These are phyloP conservation scores for Tulasnella sp. DNA, from an alignment of 768 basidiomycete genomes.

Conservation along the genomic window DNA sequence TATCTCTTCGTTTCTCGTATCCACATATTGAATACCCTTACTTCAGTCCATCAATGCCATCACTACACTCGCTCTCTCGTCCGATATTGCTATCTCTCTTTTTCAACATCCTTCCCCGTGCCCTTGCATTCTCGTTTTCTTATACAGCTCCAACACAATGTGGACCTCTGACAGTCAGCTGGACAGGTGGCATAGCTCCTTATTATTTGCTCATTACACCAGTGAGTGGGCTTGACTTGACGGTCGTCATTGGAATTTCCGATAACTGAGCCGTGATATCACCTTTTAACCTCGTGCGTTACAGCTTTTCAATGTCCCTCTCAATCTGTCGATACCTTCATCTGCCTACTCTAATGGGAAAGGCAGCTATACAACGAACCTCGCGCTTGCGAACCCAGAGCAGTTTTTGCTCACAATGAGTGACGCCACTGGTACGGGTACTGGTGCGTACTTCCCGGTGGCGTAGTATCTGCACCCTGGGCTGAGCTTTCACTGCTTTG, in stretches of 20 bases:
- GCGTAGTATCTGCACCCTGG: neutral
- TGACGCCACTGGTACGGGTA: slow-evolving; percentile 16
- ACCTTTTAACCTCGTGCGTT: neutral
- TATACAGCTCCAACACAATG: slow-evolving; percentile 18
- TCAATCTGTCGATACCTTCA: slow-evolving; percentile 10
- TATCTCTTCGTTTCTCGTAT: too few species aligned
- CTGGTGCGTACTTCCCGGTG: slow-evolving; percentile 4
- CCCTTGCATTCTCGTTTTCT: slow-evolving; percentile 15
- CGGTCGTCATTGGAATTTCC: neutral
- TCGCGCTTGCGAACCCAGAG: slow-evolving; percentile 10
- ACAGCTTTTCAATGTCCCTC: slow-evolving; percentile 13
- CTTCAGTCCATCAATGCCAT: neutral
- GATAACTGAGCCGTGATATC: too few species aligned
- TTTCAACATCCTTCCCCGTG: neutral
- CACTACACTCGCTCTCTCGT: neutral
- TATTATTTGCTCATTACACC: slow-evolving; percentile 13
- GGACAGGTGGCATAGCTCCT: slow-evolving; percentile 15
- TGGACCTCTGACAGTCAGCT: slow-evolving; percentile 14
- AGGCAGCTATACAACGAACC: slow-evolving; percentile 9
- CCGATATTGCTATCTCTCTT: neutral
- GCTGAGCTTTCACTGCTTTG: neutral
- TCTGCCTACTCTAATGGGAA: slow-evolving; percentile 6
- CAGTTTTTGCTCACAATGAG: slow-evolving; percentile 17
- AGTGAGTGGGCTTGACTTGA: slow-evolving; percentile 1
- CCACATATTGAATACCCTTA: too few species aligned